A percentile compares a stretch with the other conserved stretches of the same genome.
These are phyloP conservation scores for Fraxinus xanthoxyloides DNA, from an alignment of 305 asterid genomes.

Conservation along the genomic window DNA sequence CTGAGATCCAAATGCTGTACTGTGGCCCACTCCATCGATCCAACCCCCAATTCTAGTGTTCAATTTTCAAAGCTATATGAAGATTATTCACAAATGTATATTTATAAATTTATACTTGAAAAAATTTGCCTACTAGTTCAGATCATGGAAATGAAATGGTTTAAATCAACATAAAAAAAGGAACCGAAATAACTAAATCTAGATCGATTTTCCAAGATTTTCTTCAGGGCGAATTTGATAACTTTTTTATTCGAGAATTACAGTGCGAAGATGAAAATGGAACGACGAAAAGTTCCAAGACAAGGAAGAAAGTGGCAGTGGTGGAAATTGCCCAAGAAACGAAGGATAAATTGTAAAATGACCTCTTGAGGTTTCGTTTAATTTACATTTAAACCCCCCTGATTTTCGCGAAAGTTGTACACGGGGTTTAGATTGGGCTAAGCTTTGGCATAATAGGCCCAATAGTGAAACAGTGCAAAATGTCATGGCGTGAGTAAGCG, in stretches of 20 bases:
- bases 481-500: background rate
- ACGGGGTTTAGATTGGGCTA: background rate
- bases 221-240: background rate
- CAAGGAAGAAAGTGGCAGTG: background rate
- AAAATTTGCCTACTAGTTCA: background rate
- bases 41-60: slow-evolving; percentile 15
- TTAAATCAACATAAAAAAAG: background rate
- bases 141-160: background rate
- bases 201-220: background rate
- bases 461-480: background rate
- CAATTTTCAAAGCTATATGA: slow-evolving; percentile 1
- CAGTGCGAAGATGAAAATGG: background rate
- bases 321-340: background rate
- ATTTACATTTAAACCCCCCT: background rate
- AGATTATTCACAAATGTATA: slow-evolving; percentile 20
- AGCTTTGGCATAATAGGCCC: background rate
- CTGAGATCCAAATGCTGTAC: slow-evolving; percentile 98
- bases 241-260: background rate
- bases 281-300: background rate
- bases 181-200: background rate
- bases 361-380: background rate
- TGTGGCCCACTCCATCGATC: slow-evolving; percentile 92
- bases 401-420: background rate
- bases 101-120: background rate
- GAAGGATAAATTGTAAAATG: background rate